Percentiles rank a stretch among this genome's conserved stretches.
These are phyloP conservation scores for Cyclotella sp. DNA, from an alignment of 108 stramenopile species.

Conservation along the genomic window DNA sequence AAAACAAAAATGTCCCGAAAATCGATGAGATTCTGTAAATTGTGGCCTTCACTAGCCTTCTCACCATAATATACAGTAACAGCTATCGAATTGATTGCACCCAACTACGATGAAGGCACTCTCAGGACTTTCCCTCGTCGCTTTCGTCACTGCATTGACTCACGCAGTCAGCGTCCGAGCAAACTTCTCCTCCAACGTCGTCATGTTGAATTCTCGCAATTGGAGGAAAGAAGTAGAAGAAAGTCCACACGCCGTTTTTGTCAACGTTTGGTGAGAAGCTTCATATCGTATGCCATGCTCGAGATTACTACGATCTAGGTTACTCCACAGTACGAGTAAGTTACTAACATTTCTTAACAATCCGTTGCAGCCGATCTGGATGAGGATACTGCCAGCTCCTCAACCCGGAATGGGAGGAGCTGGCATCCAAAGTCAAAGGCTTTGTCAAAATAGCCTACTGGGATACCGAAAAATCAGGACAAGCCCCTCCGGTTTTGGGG, in stretches of 20 bases:
- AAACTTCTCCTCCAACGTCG: constrained; percentile 64
- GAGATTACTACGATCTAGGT: too few species aligned
- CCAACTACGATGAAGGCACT: background rate
- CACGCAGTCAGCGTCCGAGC: constrained; percentile 2
- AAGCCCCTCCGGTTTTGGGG: constrained; percentile 60
- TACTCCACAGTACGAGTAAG: background rate
- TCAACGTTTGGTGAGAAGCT: constrained; percentile 62
- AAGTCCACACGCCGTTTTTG: constrained; percentile 63
- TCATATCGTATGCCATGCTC: background rate
- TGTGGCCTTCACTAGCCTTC: too few species aligned
- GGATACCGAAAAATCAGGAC: constrained; percentile 64
- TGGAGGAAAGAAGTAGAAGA: constrained; percentile 69
- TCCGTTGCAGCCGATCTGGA: constrained; percentile 49
- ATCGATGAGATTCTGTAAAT: too few species aligned
- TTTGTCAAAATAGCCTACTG: constrained; percentile 72
- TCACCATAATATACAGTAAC: background rate
- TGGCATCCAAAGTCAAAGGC: constrained; percentile 61
- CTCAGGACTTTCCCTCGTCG: background rate
- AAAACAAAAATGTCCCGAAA: too few species aligned
- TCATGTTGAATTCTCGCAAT: constrained; percentile 60
- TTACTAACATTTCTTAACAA: background rate
- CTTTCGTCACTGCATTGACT: constrained; percentile 1
- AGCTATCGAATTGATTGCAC: background rate
- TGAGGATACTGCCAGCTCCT: constrained; percentile 84
- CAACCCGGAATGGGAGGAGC: constrained; percentile 74